Conservation (phyloP, 2,329 filamentous ascomycete genomes). For the Trichophyton equinum region DNA sequence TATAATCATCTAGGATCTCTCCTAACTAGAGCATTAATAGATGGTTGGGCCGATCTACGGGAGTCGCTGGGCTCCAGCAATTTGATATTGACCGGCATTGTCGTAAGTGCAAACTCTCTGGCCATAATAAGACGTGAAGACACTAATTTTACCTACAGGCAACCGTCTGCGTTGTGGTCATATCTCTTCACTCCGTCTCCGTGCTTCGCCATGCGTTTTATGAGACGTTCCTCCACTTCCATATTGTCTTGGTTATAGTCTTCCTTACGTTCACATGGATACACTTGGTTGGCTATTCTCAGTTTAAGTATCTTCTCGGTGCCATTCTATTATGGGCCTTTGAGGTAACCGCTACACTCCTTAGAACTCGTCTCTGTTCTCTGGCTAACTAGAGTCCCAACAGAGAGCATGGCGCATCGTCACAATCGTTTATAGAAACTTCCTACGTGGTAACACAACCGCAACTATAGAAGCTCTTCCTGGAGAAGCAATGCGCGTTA, state of each 20-base stretch:
- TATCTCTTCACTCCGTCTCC: conserved; percentile 60
- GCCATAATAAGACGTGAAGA: conserved; percentile 18
- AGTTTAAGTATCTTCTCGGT: conserved; percentile 61
- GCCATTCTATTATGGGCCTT: conserved; percentile 64
- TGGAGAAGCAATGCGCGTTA: conserved; percentile 58
- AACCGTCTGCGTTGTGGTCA: conserved; percentile 46
- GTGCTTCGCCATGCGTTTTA: conserved; percentile 89
- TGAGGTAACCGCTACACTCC: conserved; percentile 37
- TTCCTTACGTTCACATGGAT: conserved; percentile 61
- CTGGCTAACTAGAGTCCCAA: conserved; percentile 7
- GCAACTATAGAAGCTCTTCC: conserved; percentile 56
- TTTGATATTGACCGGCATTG: conserved; percentile 32
- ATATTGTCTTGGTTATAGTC: conserved; percentile 62
- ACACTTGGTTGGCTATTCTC: conserved; percentile 61
- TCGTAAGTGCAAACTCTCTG: conserved; percentile 29
- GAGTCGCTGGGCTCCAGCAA: conserved; percentile 21
- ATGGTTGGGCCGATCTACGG: conserved; percentile 27
- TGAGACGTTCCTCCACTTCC: conserved; percentile 82
- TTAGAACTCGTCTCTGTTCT: not conserved
- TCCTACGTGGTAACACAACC: conserved; percentile 45
- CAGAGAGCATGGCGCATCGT: conserved; percentile 48
- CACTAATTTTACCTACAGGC: conserved; percentile 18
- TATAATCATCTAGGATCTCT: not conserved
- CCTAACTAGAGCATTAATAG: conserved; percentile 11
- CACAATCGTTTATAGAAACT: conserved; percentile 54